Percentiles rank a stretch among this genome's conserved stretches.
phyloP scores from a whole-genome alignment of 2,329 filamentous ascomycete genomes.

The Arthroderma sp. region DNA sequence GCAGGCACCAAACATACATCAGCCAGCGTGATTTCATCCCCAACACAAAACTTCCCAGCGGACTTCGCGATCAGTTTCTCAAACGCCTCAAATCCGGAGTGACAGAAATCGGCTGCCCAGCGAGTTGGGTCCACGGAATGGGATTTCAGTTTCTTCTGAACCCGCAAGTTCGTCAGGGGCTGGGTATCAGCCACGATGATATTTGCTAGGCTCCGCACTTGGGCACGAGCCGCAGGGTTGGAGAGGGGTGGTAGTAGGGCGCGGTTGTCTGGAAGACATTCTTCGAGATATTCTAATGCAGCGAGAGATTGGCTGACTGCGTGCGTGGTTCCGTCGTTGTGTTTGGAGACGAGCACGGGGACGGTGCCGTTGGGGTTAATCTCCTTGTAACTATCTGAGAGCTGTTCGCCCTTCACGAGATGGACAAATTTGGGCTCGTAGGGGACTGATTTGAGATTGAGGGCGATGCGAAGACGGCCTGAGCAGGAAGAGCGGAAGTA shows the following conservation, averaged over 20 bases:
- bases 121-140: slow-evolving; percentile 28
- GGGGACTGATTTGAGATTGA: slow-evolving; percentile 41
- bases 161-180: slow-evolving; percentile 45
- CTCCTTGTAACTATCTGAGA: slow-evolving; percentile 30
- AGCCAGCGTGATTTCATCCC: slow-evolving; percentile 43
- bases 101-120: slow-evolving; percentile 42
- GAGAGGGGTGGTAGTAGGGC: slow-evolving; percentile 34
- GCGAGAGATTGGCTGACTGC: slow-evolving; percentile 45
- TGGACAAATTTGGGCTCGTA: slow-evolving; percentile 39
- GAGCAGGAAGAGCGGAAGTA: slow-evolving; percentile 53
- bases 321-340: slow-evolving; percentile 18
- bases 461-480: slow-evolving; percentile 46
- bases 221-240: slow-evolving; percentile 33
- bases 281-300: slow-evolving; percentile 50
- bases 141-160: slow-evolving; percentile 37
- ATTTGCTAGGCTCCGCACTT: slow-evolving; percentile 39
- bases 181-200: slow-evolving; percentile 48
- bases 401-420: slow-evolving; percentile 42
- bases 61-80: slow-evolving; percentile 30
- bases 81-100: slow-evolving; percentile 43
- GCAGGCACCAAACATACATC: slow-evolving; percentile 47
- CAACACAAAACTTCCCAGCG: slow-evolving; percentile 42
- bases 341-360: slow-evolving; percentile 35
- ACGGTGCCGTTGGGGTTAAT: slow-evolving; percentile 44
- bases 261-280: slow-evolving; percentile 30